Evolutionary conservation across 2,329 filamentous ascomycete genomes (phyloP).

Genomic region (Epichloe elymi): DNA sequence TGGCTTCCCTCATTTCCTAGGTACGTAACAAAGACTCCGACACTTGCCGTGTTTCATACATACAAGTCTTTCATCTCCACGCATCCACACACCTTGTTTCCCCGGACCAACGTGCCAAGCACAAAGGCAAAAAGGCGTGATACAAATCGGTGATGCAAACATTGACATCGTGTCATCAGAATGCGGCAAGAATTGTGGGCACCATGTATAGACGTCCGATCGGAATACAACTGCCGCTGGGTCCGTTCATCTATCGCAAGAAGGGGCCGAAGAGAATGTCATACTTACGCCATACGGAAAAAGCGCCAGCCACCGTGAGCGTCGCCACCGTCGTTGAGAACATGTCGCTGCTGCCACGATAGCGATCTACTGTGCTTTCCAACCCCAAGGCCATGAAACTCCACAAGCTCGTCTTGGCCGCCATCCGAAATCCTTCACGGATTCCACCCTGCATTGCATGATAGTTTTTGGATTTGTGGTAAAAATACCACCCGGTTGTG

Average conservation of each 20-base stretch:
- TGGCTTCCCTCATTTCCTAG: conserved; percentile 5
- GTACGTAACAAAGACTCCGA: conserved; percentile 11
- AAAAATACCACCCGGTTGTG: conserved; percentile 89
- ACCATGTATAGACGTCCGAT: no score
- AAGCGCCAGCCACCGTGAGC: conserved; percentile 70
- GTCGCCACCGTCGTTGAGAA: conserved; percentile 72
- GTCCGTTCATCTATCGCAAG: neutral
- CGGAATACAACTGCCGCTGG: neutral
- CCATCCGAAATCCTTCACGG: conserved; percentile 66
- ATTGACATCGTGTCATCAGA: neutral
- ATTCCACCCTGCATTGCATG: conserved; percentile 65
- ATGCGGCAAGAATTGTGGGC: neutral
- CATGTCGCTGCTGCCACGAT: conserved; percentile 57
- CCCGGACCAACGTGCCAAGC: neutral
- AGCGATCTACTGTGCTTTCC: conserved; percentile 63
- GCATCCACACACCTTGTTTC: neutral
- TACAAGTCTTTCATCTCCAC: neutral
- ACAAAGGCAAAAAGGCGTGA: neutral
- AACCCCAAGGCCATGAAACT: conserved; percentile 64
- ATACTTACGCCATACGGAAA: conserved; percentile 70
- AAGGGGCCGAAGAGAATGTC: neutral
- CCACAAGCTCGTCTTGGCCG: conserved; percentile 56
- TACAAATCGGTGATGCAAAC: neutral
- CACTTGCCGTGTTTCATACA: conserved; percentile 3
- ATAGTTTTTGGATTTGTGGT: conserved; percentile 97